A percentile compares a stretch with the other conserved stretches of the same genome.
Evolutionary conservation across 2,329 filamentous ascomycete genomes (phyloP).

Genomic region (Camptophora hylomeconis): DNA sequence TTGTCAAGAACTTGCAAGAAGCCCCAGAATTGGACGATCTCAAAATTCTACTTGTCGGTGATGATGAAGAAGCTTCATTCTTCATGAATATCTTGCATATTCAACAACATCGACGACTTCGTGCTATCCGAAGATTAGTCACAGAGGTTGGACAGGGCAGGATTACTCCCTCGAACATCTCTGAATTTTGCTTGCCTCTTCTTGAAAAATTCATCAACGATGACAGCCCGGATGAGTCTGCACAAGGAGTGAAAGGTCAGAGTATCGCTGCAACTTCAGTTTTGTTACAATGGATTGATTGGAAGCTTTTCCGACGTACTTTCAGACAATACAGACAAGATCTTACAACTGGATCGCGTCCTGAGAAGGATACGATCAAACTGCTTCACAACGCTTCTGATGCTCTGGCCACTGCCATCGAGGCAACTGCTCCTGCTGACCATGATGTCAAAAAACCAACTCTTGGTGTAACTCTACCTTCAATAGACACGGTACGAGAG

Average conservation of each 20-base stretch:
- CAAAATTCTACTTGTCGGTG: conserved; percentile 51
- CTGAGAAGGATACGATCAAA: conserved; percentile 61
- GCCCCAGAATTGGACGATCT: conserved; percentile 66
- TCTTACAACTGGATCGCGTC: conserved; percentile 52
- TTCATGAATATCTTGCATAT: conserved; percentile 89
- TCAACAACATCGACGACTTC: conserved; percentile 70
- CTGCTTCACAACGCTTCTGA: conserved; percentile 73
- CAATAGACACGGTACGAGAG: conserved; percentile 50
- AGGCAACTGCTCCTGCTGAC: conserved; percentile 14
- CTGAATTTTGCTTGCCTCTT: conserved; percentile 78
- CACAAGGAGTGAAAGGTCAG: conserved; percentile 76
- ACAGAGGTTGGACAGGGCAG: conserved; percentile 50
- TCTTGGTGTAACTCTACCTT: conserved; percentile 55
- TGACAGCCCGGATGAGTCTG: conserved; percentile 59
- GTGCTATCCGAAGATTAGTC: conserved; percentile 67
- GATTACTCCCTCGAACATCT: conserved; percentile 64
- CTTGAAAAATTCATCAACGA: conserved; percentile 91
- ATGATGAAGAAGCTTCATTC: conserved; percentile 73
- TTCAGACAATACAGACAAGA: conserved; percentile 75
- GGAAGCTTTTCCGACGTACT: conserved; percentile 78
- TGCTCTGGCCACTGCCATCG: conserved; percentile 48
- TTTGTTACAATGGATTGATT: conserved; percentile 65
- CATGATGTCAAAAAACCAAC: conserved; percentile 17
- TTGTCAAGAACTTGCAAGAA: conserved; percentile 56
- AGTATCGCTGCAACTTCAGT: conserved; percentile 67